These are phyloP conservation scores for Suhomyces yuchorum DNA, from an alignment of 1,139 yeast genomes.

Conservation along the genomic window DNA sequence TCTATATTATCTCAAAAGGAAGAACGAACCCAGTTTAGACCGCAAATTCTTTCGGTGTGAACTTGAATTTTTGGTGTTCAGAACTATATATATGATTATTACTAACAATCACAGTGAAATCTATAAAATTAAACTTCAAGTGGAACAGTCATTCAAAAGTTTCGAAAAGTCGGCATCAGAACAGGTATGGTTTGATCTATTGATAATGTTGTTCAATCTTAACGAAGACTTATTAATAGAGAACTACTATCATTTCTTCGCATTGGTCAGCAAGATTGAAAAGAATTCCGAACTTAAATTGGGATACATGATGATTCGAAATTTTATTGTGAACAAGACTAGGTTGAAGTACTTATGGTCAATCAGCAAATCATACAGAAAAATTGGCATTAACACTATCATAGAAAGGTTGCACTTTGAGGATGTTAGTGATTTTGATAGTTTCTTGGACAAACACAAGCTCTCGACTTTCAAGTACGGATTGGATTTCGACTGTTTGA, in stretches of 20 bases:
- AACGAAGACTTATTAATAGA: conserved; percentile 25
- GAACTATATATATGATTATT: conserved; percentile 74
- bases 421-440: conserved; percentile 25
- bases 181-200: conserved; percentile 16
- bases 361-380: conserved; percentile 63
- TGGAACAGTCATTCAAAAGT: conserved; percentile 15
- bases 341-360: conserved; percentile 61
- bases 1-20: conserved; percentile 46
- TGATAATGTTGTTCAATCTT: conserved; percentile 15
- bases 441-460: conserved; percentile 46
- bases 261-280: conserved; percentile 17
- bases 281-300: conserved; percentile 20
- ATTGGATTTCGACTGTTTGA: conserved; percentile 43
- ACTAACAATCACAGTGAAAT: conserved; percentile 67
- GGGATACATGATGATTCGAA: conserved; percentile 35
- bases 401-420: conserved; percentile 50
- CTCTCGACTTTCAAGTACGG: conserved; percentile 36
- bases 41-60: conserved; percentile 26
- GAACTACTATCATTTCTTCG: conserved; percentile 59
- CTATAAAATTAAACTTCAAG: conserved; percentile 34
- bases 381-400: conserved; percentile 50
- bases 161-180: conserved; percentile 9
- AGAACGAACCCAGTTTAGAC: conserved; percentile 8
- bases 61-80: conserved; percentile 71
- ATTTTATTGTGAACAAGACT: conserved; percentile 53